Evolutionary conservation across 768 basidiomycete species (phyloP).

Genomic region (Dentipellis fragilis): DNA sequence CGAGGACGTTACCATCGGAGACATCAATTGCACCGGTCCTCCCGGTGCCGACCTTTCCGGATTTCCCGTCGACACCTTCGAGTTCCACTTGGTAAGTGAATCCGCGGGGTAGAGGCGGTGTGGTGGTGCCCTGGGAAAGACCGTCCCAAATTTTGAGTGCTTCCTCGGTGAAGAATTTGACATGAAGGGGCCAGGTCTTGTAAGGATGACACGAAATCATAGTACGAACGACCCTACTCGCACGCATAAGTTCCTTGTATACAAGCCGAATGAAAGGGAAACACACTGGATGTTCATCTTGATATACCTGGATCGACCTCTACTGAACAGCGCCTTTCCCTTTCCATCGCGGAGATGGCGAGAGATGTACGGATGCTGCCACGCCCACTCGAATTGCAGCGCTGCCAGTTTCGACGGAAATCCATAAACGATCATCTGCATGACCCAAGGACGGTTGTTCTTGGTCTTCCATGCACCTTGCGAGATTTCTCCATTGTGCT

Average conservation of each 20-base stretch:
- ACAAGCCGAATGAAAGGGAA: not conserved
- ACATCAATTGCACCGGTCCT: constrained; percentile 45
- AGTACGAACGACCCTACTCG: constrained; percentile 41
- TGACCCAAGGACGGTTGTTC: constrained; percentile 59
- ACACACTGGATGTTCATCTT: constrained; percentile 39
- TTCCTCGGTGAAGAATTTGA: constrained; percentile 63
- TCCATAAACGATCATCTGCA: constrained; percentile 81
- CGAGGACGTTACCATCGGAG: constrained; percentile 37
- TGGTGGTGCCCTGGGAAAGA: constrained; percentile 15
- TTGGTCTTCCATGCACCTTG: constrained; percentile 64
- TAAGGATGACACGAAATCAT: constrained; percentile 65
- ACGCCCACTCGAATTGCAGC: constrained; percentile 76
- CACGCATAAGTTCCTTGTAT: not conserved
- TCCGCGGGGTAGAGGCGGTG: constrained; percentile 36
- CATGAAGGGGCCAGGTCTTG: constrained; percentile 60
- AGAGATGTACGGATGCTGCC: constrained; percentile 69
- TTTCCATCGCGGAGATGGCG: constrained; percentile 46
- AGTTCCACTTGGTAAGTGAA: constrained; percentile 44
- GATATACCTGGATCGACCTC: constrained; percentile 22
- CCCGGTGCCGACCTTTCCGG: constrained; percentile 42
- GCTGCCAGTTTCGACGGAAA: constrained; percentile 74
- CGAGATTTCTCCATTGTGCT: constrained; percentile 72
- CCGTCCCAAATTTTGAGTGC: constrained; percentile 46
- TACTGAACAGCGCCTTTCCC: constrained; percentile 31
- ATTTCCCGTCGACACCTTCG: constrained; percentile 64